Conservation (phyloP, 163 green algal genomes). For the Chlamydomonas reinhardtii region DNA sequence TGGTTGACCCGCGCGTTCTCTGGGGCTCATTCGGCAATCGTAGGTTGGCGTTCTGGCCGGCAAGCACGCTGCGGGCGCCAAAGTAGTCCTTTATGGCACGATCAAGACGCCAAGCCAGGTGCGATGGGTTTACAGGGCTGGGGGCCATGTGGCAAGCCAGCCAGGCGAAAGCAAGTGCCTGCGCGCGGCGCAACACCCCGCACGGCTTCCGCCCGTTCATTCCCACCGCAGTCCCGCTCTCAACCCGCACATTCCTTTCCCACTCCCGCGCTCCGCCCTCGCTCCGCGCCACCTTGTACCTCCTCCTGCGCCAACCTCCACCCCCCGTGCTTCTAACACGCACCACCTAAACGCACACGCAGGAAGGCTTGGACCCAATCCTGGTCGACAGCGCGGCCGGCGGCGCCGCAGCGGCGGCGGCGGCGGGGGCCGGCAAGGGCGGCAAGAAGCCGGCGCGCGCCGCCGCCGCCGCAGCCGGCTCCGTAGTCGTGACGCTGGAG, state of each 20-base stretch:
- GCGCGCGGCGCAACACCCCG: no score
- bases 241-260: no score
- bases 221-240: no score
- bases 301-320: no score
- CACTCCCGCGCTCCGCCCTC: no score
- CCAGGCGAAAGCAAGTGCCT: no score
- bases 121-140: neutral
- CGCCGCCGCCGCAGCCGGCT: neutral
- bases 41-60: slow-evolving; percentile 39
- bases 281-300: no score
- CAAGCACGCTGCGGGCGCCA: slow-evolving; percentile 17
- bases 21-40: neutral
- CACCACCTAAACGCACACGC: no score
- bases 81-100: slow-evolving; percentile 17
- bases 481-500: slow-evolving; percentile 6
- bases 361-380: slow-evolving; percentile 22
- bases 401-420: neutral
- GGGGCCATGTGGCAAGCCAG: neutral
- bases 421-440: slow-evolving; percentile 2
- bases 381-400: neutral
- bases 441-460: slow-evolving; percentile 7
- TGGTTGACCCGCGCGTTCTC: no score
- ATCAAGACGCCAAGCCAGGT: slow-evolving; percentile 31
- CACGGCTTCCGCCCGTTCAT: no score
- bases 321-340: no score